Base-by-base conservation (phyloP, 768 basidiomycete genomes). In the Kwoniella sp. region DNA sequence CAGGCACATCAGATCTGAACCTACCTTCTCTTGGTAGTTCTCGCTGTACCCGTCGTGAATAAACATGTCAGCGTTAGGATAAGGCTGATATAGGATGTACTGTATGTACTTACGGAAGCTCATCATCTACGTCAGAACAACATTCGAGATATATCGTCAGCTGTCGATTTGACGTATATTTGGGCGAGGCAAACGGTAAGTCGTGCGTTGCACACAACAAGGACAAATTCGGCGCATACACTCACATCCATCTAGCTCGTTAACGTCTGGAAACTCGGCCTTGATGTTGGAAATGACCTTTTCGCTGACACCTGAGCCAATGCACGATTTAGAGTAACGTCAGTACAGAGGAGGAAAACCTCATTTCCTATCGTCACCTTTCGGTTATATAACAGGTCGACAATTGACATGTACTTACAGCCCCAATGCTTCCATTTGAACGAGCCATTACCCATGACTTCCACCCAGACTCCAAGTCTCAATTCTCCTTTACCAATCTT, bases 341-440 rank as follows among this genome's bases (percentile, higher is more conserved):
- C 59, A 67, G 25, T 21, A 19, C 10, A 36, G 54, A 21, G n/a
- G n/a, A n/a, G n/a, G n/a, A n/a, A n/a, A n/a, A n/a, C n/a, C n/a
- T n/a, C n/a, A n/a, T n/a, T n/a, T n/a, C n/a, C n/a, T n/a, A n/a
- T n/a, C n/a, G n/a, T n/a, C n/a, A n/a, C n/a, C n/a, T n/a, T n/a
- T n/a, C n/a, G n/a, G n/a, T n/a, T n/a, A n/a, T n/a, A n/a, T n/a
- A n/a, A n/a, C n/a, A n/a, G 54, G 30, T 29, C 54, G 21, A 15
- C 13, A 12, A n/a, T n/a, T 9, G 36, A 8, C 33, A 7, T 10
- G 10, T 6, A 64, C 75, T 65, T 84, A 75, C 92, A 94, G 21
- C 92, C 92, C 91, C 91, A 95, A 74, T 95, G 92, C 67, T 91
- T 86, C 90, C 90, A 95, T 33, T 83, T 78, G 74, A 89, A 90